phyloP scores from a whole-genome alignment of 2,329 filamentous ascomycete species.

The Talaromyces albobiverticillius region DNA sequence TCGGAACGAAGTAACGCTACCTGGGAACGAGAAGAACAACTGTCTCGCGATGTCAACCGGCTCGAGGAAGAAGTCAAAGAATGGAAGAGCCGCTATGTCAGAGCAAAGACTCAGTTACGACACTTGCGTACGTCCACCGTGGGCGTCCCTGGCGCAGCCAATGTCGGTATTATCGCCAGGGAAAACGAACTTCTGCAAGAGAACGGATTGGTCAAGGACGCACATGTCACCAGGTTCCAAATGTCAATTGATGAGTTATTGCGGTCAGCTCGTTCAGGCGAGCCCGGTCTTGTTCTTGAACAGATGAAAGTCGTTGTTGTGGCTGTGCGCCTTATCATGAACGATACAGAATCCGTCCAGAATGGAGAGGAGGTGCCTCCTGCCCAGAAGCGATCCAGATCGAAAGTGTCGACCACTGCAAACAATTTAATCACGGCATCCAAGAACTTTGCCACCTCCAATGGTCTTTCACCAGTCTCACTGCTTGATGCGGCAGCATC shows the following conservation, averaged over 20 bases:
- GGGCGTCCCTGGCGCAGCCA: conserved; percentile 56
- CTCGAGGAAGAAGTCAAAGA: conserved; percentile 81
- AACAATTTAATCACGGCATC: conserved; percentile 94
- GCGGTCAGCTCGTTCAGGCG: conserved; percentile 69
- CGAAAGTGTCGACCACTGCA: conserved; percentile 83
- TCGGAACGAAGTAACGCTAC: conserved; percentile 76
- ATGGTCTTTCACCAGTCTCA: conserved; percentile 87
- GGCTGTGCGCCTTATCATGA: conserved; percentile 78
- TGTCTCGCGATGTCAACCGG: conserved; percentile 70
- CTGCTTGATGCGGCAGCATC: conserved; percentile 89
- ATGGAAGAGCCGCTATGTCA: conserved; percentile 88
- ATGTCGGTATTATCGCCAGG: conserved; percentile 53
- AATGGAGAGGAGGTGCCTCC: conserved; percentile 55
- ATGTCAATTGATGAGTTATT: conserved; percentile 90
- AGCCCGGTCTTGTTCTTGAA: conserved; percentile 72
- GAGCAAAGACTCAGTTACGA: conserved; percentile 81
- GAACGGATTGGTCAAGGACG: conserved; percentile 79
- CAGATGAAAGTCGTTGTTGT: conserved; percentile 84
- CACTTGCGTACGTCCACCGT: conserved; percentile 77
- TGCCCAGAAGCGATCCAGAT: conserved; percentile 68
- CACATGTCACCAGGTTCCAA: conserved; percentile 93
- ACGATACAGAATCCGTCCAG: conserved; percentile 66
- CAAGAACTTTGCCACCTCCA: conserved; percentile 81
- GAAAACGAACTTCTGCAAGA: conserved; percentile 70
- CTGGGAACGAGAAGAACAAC: conserved; percentile 76